Percentiles rank a stretch among this genome's conserved stretches.
phyloP scores from a whole-genome alignment of 257 asterid species.

The Coffea eugenioides region DNA sequence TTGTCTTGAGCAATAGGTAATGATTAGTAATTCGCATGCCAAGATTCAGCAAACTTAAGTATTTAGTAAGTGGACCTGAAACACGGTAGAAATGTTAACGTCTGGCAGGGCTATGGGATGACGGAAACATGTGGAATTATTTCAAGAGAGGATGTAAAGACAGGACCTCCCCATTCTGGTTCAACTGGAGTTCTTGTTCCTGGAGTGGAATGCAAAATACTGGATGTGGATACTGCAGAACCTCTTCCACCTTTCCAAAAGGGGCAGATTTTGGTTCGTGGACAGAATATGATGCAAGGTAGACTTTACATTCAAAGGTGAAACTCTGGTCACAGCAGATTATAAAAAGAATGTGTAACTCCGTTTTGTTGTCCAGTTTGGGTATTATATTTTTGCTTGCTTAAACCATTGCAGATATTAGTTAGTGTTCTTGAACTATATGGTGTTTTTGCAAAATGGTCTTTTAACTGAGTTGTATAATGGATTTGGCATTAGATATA shows the following conservation, averaged over 20 bases:
- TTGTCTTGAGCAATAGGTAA: neutral
- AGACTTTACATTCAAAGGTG: neutral
- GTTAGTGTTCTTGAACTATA: neutral
- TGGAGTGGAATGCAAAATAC: slow-evolving; percentile 28
- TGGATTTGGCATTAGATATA: too few relatives aligned
- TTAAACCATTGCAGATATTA: neutral
- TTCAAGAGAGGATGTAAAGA: slow-evolving; percentile 24
- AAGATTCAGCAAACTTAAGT: neutral
- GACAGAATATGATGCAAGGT: slow-evolving; percentile 39
- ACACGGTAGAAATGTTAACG: neutral
- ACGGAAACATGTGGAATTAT: slow-evolving; percentile 35
- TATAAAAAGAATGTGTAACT: neutral
- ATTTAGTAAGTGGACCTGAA: neutral
- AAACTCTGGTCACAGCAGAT: neutral
- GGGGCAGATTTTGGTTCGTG: slow-evolving; percentile 39
- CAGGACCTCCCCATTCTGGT: slow-evolving; percentile 14
- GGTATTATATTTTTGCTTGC: neutral
- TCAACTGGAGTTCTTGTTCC: slow-evolving; percentile 29
- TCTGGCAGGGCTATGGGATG: slow-evolving; percentile 38
- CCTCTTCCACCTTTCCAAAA: slow-evolving; percentile 36
- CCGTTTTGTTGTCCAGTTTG: neutral
- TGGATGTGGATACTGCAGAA: slow-evolving; percentile 15
- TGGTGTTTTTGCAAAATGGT: neutral
- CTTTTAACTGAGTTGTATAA: neutral
- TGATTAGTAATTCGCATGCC: neutral